These are phyloP conservation scores for Cokeromyces recurvatus DNA, from an alignment of 371 early-diverging fungal species.

Conservation along the genomic window DNA sequence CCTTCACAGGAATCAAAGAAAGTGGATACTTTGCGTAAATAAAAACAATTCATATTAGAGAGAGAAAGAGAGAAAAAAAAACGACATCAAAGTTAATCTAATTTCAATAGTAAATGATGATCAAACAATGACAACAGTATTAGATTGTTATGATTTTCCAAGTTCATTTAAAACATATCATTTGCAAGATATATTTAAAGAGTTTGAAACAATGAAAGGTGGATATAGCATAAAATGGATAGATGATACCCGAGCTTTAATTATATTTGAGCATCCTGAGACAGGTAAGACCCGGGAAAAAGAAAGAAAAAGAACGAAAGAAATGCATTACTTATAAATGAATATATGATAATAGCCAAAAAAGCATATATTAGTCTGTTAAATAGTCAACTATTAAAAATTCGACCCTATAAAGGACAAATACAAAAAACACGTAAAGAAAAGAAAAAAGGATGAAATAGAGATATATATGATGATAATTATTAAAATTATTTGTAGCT, in stretches of 20 bases:
- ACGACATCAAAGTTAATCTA: not conserved
- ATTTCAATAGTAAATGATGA: not conserved
- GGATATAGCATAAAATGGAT: conserved; percentile 75
- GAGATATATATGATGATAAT: too few relatives aligned
- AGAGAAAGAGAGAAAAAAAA: not conserved
- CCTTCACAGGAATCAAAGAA: not conserved
- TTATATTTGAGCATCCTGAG: conserved; percentile 62
- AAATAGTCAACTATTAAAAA: conserved; percentile 14
- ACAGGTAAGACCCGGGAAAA: conserved; percentile 36
- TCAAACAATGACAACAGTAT: conserved; percentile 36
- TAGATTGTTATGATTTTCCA: conserved; percentile 53
- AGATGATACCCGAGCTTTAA: conserved; percentile 64
- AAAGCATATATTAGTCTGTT: conserved; percentile 33
- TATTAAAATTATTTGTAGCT: too few relatives aligned
- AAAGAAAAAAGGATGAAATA: not conserved
- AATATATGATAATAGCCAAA: too few relatives aligned
- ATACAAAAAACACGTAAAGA: conserved; percentile 5
- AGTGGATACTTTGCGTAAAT: not conserved
- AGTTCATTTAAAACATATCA: conserved; percentile 49
- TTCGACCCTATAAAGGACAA: conserved; percentile 22
- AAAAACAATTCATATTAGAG: not conserved
- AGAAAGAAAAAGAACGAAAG: too few relatives aligned
- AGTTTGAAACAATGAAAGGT: conserved; percentile 53
- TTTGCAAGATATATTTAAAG: conserved; percentile 49
- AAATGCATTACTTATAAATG: too few relatives aligned